Conservation (phyloP, 1,284 basidiomycete genomes). For the Ceraceosorus guamensis region DNA sequence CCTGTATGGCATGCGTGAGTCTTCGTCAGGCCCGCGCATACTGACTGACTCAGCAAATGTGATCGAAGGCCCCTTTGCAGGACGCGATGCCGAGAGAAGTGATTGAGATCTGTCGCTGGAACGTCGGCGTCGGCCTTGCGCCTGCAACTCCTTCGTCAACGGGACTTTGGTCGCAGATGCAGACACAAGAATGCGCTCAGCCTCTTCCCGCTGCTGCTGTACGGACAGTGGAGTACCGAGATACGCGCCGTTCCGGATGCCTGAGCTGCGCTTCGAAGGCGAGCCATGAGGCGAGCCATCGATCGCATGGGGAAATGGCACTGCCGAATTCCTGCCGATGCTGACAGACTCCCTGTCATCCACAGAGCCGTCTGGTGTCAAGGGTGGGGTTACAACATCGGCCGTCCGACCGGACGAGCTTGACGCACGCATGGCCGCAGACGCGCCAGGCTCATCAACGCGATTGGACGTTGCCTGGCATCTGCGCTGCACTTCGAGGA, state of each 20-base stretch:
- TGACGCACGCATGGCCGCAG: not conserved
- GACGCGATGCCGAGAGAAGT: not conserved
- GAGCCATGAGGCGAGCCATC: not conserved
- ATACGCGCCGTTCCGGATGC: not conserved
- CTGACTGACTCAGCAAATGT: conserved; percentile 31
- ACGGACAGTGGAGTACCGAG: conserved; percentile 6
- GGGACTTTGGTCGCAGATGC: too few species aligned
- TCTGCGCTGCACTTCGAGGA: conserved; percentile 20
- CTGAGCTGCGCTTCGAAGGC: not conserved
- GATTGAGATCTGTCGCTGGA: conserved; percentile 14
- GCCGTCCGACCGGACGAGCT: not conserved
- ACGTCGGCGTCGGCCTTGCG: conserved; percentile 13
- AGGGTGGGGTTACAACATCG: not conserved
- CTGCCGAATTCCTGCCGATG: not conserved
- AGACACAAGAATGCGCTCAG: conserved; percentile 21
- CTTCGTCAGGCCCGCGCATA: conserved; percentile 16
- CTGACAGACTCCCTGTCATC: not conserved
- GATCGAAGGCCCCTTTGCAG: conserved; percentile 17
- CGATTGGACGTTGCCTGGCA: too few species aligned
- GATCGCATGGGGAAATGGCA: not conserved
- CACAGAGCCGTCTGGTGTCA: not conserved
- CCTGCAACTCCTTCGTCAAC: too few species aligned
- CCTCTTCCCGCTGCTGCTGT: conserved; percentile 22
- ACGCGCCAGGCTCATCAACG: too few species aligned
- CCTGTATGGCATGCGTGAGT: conserved; percentile 28